Conservation (phyloP, 169 alveolate genomes). For the Cryptosporidium bovis region DNA sequence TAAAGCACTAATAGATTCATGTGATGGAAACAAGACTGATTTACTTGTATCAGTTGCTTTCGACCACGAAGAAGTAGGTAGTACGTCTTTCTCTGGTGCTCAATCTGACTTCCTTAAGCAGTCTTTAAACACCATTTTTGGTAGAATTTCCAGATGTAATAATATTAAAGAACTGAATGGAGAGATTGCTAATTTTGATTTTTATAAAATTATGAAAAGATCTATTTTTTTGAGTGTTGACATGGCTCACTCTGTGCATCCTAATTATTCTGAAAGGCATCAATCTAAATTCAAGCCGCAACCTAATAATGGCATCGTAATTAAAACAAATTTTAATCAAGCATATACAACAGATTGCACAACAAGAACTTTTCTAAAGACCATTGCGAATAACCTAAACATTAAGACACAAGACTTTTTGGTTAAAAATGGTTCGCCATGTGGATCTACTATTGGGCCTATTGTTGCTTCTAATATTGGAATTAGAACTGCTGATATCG, state of each 20-base stretch:
- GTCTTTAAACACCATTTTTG: conserved; percentile 78
- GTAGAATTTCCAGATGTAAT: conserved; percentile 62
- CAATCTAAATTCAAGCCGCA: conserved; percentile 88
- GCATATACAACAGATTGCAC: conserved; percentile 92
- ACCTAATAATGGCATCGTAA: conserved; percentile 92
- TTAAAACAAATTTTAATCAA: conserved; percentile 90
- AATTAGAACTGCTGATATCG: conserved; percentile 93
- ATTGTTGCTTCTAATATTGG: conserved; percentile 91
- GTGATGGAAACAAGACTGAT: conserved; percentile 74
- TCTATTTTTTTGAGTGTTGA: conserved; percentile 90
- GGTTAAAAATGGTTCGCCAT: conserved; percentile 93
- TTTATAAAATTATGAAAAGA: conserved; percentile 78
- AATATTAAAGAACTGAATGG: not conserved
- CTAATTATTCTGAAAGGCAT: conserved; percentile 95
- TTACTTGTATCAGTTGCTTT: conserved; percentile 83
- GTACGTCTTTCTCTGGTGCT: conserved; percentile 91
- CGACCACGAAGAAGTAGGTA: conserved; percentile 97
- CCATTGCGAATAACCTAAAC: conserved; percentile 82
- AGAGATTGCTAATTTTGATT: conserved; percentile 58
- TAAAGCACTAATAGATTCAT: conserved; percentile 83
- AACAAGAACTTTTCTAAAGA: conserved; percentile 85
- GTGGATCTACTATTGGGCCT: conserved; percentile 98
- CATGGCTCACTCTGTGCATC: conserved; percentile 97
- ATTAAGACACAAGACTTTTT: conserved; percentile 92
- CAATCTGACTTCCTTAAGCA: conserved; percentile 83